A percentile compares a stretch with the other conserved stretches of the same genome.
Conservation (phyloP, 2,329 filamentous ascomycete genomes). For the Rutstroemia sydowiana region DNA sequence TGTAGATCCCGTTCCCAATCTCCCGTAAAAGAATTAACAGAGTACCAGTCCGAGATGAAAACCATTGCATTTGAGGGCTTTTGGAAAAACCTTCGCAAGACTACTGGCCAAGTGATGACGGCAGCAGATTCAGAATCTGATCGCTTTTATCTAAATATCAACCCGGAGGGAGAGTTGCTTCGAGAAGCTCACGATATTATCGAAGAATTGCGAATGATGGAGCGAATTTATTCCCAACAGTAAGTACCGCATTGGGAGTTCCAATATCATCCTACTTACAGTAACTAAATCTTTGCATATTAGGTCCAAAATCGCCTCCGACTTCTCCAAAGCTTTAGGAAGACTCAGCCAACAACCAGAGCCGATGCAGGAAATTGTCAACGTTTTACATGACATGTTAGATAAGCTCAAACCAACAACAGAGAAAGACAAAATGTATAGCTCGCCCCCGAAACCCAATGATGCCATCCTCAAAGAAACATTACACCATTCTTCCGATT, state of each 20-base stretch:
- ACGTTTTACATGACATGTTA: neutral
- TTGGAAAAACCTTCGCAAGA: conserved; percentile 29
- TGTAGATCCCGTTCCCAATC: conserved; percentile 12
- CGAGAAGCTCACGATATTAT: conserved; percentile 39
- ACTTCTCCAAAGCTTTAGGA: conserved; percentile 8
- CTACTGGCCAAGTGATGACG: neutral
- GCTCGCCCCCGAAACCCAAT: neutral
- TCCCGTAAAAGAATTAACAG: neutral
- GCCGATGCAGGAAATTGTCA: neutral
- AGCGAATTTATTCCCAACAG: conserved; percentile 31
- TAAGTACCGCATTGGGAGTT: neutral
- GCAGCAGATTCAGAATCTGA: conserved; percentile 1
- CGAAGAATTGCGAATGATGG: conserved; percentile 41
- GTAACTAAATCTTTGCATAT: neutral
- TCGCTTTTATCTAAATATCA: conserved; percentile 32
- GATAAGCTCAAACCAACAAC: neutral
- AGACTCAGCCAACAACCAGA: neutral
- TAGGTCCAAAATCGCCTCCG: conserved; percentile 7
- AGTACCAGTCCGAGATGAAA: conserved; percentile 32
- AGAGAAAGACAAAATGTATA: neutral
- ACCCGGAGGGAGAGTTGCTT: conserved; percentile 34
- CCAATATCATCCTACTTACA: too few relatives aligned
- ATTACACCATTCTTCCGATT: neutral
- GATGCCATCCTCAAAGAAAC: neutral
- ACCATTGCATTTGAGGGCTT: conserved; percentile 34